These are phyloP conservation scores for Coniophora puteana DNA, from an alignment of 1,284 basidiomycete genomes.

Conservation along the genomic window DNA sequence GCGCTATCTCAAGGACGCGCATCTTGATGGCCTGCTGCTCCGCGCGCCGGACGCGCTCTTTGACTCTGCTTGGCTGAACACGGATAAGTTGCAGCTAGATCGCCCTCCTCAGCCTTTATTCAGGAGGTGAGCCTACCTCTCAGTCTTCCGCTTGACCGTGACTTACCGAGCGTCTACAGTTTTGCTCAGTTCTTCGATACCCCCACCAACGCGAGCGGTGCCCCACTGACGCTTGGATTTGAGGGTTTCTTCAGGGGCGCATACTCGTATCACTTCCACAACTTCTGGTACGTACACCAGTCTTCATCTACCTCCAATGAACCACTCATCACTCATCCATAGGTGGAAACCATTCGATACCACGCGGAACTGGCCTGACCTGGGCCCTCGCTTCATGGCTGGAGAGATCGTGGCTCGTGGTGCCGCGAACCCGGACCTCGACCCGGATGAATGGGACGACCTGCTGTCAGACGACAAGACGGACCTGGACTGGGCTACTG, in stretches of 20 bases:
- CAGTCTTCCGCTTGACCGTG: slow-evolving; percentile 9
- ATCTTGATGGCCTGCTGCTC: slow-evolving; percentile 53
- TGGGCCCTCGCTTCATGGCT: slow-evolving; percentile 57
- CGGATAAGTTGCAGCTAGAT: slow-evolving; percentile 61
- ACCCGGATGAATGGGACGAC: slow-evolving; percentile 18
- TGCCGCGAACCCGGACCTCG: slow-evolving; percentile 15
- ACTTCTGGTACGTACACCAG: slow-evolving; percentile 31
- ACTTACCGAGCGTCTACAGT: slow-evolving; percentile 25
- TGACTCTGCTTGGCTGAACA: slow-evolving; percentile 67
- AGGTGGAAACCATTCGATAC: slow-evolving; percentile 76
- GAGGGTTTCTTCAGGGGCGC: slow-evolving; percentile 72
- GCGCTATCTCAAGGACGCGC: slow-evolving; percentile 58
- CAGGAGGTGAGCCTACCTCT: slow-evolving; percentile 42
- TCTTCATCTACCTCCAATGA: not conserved
- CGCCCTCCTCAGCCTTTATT: slow-evolving; percentile 67
- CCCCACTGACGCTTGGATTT: slow-evolving; percentile 56
- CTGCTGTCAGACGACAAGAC: slow-evolving; percentile 38
- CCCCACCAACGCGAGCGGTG: slow-evolving; percentile 45
- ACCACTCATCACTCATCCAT: slow-evolving; percentile 14
- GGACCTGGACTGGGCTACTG: slow-evolving; percentile 73
- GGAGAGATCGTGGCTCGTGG: slow-evolving; percentile 46
- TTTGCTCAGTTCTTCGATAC: slow-evolving; percentile 64
- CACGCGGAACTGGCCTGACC: slow-evolving; percentile 66
- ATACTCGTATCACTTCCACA: slow-evolving; percentile 70
- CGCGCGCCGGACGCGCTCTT: slow-evolving; percentile 67